Base-by-base conservation (phyloP, 306 rosid genomes). In the Senna tora region DNA sequence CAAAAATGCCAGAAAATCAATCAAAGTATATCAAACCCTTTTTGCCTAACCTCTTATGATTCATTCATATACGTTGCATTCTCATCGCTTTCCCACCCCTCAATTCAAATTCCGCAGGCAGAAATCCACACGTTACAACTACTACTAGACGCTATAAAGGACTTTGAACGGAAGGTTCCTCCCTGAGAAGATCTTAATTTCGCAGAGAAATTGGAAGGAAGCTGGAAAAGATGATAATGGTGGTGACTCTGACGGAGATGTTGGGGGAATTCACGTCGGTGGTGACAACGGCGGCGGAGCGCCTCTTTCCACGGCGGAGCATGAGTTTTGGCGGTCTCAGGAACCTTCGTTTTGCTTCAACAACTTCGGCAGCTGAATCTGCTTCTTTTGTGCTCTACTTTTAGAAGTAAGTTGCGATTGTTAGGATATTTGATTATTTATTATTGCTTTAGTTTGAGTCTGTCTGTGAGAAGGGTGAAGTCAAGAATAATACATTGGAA, bases 151-250 rank as follows among this genome's bases (percentile, higher is more conserved):
- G n/a, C n/a, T 36, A 36, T 4, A 36, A 4, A 71, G 58, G 57
- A 13, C 53, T 30, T 56, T 14, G 20, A 45, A 75, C 61, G 19
- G 20, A 45, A 75, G 66, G 19, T 21, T 51, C 14, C 8, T 71
- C 63, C 60, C 21, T 63, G 17, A 75, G 41, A 65, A 63, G 36
- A 53, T 79, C 42, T 54, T 7, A 52, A 39, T 15, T 42, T 71
- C 16, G 41, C 50, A 66, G 47, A 57, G 50, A 50, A 58, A 4
- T 36, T 36, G 5, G 0, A 7, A 65, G 5, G 9, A 58, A 47
- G 12, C 12, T 76, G 21, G 69, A 51, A 83, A 83, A 80, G 79
- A 90, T 90, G 96, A 84, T 88, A 66, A 81, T 82, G 89, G 88
- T 81, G 74, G 90, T 73, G 68, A 47, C 64, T 0, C 71, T 82